Evolutionary conservation across 768 basidiomycete genomes (phyloP), one percentile per base, ranked within the genome.

Genomic region (Boletus subcaerulescens): DNA sequence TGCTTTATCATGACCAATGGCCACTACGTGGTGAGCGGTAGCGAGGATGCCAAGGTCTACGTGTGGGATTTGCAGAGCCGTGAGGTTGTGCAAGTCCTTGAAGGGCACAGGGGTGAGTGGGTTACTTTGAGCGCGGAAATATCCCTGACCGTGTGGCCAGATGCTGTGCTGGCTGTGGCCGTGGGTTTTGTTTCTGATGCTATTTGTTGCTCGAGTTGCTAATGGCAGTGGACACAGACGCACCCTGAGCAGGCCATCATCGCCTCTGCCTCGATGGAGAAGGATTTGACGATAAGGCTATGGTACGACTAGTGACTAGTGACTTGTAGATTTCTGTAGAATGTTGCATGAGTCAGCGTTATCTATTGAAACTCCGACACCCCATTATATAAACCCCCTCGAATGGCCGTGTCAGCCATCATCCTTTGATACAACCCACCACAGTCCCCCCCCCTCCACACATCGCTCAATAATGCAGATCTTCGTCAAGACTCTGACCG

Each of bases 51-150:
- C 60, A 95, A 90, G 65, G 75, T 94, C 26, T 89, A 90, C 60
- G 76, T 97, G 31, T 97, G 93, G 92, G 90, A 97, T 67, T 67
- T 98, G 48, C 91, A 95, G 69, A 85, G 82, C 9, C 78, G 92
- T 22, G 77, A 89, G 65, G 73, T 94, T 7, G 72, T 86, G 35
- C 93, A 96, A 65, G 70, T 81, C 13, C 74, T 91, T 13, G 84
- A 91, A 58, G 88, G 90, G 2, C 93, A 95, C 71, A 78, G 86
- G 74, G 93, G 91, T 92, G 39, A 18, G 73, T 60, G 24, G 14
- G 38, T 15, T 7, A 18, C 15, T 40, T 5, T 29, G 29, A 29
- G 17, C 9, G 20, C 18, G 14, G 43, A 36, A 24, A 18, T 24
- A 36, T 8, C 49, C 56, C 42, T 62, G 42, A 31, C 15, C 10